These are phyloP conservation scores for Balansia obtecta DNA, from an alignment of 2,329 filamentous ascomycete species.

Conservation along the genomic window DNA sequence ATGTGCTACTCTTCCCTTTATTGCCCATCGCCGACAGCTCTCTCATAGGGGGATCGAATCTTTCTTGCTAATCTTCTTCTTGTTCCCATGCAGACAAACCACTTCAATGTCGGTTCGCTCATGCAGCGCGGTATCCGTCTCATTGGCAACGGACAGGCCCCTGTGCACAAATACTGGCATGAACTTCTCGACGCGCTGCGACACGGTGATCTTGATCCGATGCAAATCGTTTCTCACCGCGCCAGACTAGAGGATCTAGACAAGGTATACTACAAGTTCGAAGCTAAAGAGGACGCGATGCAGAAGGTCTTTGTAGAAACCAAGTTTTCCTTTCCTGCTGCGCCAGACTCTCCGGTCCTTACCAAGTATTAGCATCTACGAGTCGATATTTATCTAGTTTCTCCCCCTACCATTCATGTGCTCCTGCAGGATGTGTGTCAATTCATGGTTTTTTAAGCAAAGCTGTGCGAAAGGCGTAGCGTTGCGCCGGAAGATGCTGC, in stretches of 20 bases:
- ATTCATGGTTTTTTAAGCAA: too few species aligned
- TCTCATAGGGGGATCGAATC: too few species aligned
- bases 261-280: constrained; percentile 51
- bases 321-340: constrained; percentile 38
- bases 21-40: not conserved
- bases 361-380: constrained; percentile 16
- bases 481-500: too few species aligned
- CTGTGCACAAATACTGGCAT: constrained; percentile 77
- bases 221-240: constrained; percentile 73
- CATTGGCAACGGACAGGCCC: constrained; percentile 53
- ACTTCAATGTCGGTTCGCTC: constrained; percentile 70
- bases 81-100: constrained; percentile 45
- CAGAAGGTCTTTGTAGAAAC: constrained; percentile 68
- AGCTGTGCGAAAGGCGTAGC: too few species aligned
- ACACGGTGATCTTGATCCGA: constrained; percentile 55
- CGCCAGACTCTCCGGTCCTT: constrained; percentile 29
- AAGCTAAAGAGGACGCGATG: constrained; percentile 52
- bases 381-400: not conserved
- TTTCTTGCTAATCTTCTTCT: not conserved
- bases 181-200: constrained; percentile 58
- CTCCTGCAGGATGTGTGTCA: not conserved
- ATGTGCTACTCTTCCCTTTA: constrained; percentile 14
- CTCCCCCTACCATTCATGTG: not conserved
- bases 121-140: constrained; percentile 82
- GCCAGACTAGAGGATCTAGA: constrained; percentile 62